Conservation (phyloP, 805 yeast species). For the Monosporozyma solicola region DNA sequence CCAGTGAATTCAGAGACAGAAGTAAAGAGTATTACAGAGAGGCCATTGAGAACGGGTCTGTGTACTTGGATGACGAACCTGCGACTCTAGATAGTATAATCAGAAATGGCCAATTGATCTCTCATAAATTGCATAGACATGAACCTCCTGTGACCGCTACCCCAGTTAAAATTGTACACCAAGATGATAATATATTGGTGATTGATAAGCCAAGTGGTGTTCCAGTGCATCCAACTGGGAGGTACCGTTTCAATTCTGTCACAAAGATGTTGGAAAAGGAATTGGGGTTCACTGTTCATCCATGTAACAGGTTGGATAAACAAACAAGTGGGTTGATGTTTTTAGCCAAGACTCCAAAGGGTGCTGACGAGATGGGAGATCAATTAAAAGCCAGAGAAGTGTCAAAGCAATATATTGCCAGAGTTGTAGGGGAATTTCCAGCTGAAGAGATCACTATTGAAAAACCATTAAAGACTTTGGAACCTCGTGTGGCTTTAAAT, state of each 20-base stretch:
- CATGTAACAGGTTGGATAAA: slow-evolving; percentile 82
- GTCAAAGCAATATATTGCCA: slow-evolving; percentile 74
- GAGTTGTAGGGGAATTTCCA: slow-evolving; percentile 84
- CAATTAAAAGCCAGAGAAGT: slow-evolving; percentile 69
- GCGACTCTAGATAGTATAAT: slow-evolving; percentile 60
- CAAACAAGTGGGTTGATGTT: slow-evolving; percentile 90
- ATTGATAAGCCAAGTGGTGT: slow-evolving; percentile 91
- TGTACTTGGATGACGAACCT: slow-evolving; percentile 53
- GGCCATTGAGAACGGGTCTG: slow-evolving; percentile 53
- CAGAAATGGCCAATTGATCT: slow-evolving; percentile 71
- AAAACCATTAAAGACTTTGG: slow-evolving; percentile 56
- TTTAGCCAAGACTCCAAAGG: slow-evolving; percentile 68
- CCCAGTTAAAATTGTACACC: slow-evolving; percentile 55
- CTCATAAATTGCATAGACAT: slow-evolving; percentile 74
- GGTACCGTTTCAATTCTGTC: slow-evolving; percentile 63
- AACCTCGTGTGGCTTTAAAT: slow-evolving; percentile 66
- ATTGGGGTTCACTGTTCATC: slow-evolving; percentile 56
- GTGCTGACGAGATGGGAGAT: slow-evolving; percentile 66
- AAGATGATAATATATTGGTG: slow-evolving; percentile 66
- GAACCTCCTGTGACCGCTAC: slow-evolving; percentile 69
- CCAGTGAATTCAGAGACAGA: slow-evolving; percentile 74
- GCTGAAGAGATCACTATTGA: slow-evolving; percentile 45
- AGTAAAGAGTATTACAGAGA: slow-evolving; percentile 55
- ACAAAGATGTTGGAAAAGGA: slow-evolving; percentile 72
- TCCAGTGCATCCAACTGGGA: slow-evolving; percentile 93